Conservation (phyloP, 2,329 filamentous ascomycete genomes). For the Fusarium guadeloupense region DNA sequence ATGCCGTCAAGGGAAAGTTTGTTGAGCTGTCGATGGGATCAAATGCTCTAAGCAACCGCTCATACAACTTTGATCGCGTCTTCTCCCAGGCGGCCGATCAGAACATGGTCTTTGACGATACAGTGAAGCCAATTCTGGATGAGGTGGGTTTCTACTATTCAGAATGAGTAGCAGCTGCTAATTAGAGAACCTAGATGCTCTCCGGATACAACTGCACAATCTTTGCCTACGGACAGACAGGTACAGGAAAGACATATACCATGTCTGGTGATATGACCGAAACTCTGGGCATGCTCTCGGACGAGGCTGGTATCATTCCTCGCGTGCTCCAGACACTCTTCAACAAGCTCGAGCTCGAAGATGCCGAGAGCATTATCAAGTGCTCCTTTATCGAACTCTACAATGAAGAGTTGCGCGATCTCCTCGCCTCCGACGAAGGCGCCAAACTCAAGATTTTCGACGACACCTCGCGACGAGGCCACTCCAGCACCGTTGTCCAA, state of each 20-base stretch:
- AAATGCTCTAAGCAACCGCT: slow-evolving; percentile 92
- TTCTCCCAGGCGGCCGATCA: slow-evolving; percentile 96
- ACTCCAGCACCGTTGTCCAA: slow-evolving; percentile 87
- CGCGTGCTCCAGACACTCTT: slow-evolving; percentile 89
- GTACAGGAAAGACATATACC: slow-evolving; percentile 98
- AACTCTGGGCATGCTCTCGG: slow-evolving; percentile 83
- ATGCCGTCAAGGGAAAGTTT: slow-evolving; percentile 85
- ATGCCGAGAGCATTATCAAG: slow-evolving; percentile 87
- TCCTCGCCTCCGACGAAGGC: slow-evolving; percentile 83
- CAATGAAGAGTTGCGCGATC: slow-evolving; percentile 94
- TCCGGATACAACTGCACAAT: slow-evolving; percentile 97
- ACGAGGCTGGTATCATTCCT: slow-evolving; percentile 94
- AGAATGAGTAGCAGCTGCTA: slow-evolving; percentile 3
- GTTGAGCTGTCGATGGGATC: slow-evolving; percentile 93
- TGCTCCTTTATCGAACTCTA: slow-evolving; percentile 99
- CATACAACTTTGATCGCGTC: slow-evolving; percentile 96
- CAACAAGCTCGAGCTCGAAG: slow-evolving; percentile 79
- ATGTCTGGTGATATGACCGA: slow-evolving; percentile 99
- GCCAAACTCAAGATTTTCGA: slow-evolving; percentile 96
- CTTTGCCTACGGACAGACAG: slow-evolving; percentile 97
- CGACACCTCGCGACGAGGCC: slow-evolving; percentile 85
- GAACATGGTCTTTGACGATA: slow-evolving; percentile 92
- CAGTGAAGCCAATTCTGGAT: slow-evolving; percentile 90
- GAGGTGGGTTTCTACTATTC: slow-evolving; percentile 68
- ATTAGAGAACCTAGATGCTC: slow-evolving; percentile 74